phyloP scores from a whole-genome alignment of 1,284 basidiomycete species.

The Peniophora sp. region DNA sequence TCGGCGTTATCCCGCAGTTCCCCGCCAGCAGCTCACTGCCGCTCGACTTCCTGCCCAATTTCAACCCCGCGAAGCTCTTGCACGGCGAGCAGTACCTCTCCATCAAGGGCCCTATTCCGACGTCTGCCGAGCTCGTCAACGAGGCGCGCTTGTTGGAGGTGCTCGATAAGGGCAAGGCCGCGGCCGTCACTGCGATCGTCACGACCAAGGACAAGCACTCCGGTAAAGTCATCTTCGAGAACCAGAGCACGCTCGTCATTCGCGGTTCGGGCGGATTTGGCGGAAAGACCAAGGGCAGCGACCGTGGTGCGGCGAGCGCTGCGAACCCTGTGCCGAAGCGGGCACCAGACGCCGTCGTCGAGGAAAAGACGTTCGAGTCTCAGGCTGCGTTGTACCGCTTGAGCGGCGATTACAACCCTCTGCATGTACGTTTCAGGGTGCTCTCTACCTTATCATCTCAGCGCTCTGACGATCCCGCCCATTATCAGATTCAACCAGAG shows the following conservation, averaged over 20 bases:
- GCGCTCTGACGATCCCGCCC: background rate
- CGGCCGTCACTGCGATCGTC: constrained; percentile 74
- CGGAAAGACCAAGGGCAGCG: constrained; percentile 79
- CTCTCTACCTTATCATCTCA: background rate
- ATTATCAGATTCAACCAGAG: constrained; percentile 76
- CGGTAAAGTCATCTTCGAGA: constrained; percentile 86
- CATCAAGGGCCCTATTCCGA: constrained; percentile 86
- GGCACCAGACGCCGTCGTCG: constrained; percentile 75
- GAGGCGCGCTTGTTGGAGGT: constrained; percentile 78
- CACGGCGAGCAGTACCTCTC: constrained; percentile 96
- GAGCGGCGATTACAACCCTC: constrained; percentile 87
- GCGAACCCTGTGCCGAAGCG: constrained; percentile 79
- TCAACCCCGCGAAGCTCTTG: constrained; percentile 92
- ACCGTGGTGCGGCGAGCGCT: constrained; percentile 87
- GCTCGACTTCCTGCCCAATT: constrained; percentile 90
- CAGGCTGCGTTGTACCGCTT: constrained; percentile 89
- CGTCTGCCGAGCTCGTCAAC: constrained; percentile 77
- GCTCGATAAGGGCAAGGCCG: constrained; percentile 88
- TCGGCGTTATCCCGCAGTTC: constrained; percentile 96
- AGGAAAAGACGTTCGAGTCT: constrained; percentile 77
- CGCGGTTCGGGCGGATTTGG: constrained; percentile 95
- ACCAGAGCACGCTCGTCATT: constrained; percentile 88
- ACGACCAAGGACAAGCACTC: constrained; percentile 75
- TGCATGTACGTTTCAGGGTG: constrained; percentile 56
- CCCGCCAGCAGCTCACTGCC: constrained; percentile 52